Percentiles rank a stretch among this genome's conserved stretches.
These are phyloP conservation scores for Bacidia gigantensis DNA, from an alignment of 495 filamentous ascomycete species.

Conservation along the genomic window DNA sequence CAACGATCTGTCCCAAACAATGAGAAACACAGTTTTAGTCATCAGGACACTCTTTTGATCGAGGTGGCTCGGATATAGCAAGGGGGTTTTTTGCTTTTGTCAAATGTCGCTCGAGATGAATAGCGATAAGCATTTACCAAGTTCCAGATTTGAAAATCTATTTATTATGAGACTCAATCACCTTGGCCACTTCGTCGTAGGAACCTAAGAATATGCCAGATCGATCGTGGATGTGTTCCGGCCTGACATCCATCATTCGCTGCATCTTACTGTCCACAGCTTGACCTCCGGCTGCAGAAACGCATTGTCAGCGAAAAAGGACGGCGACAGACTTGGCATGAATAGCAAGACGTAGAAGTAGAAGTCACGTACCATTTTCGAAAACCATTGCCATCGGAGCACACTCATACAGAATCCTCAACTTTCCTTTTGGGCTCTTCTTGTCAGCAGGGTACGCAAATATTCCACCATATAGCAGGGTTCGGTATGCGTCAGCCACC, in stretches of 20 bases:
- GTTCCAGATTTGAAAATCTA: constrained; percentile 16
- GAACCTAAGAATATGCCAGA: constrained; percentile 95
- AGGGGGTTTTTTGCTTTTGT: too few species aligned
- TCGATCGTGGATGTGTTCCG: constrained; percentile 88
- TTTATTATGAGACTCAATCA: constrained; percentile 56
- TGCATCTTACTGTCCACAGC: constrained; percentile 80
- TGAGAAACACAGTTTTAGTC: too few species aligned
- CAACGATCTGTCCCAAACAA: too few species aligned
- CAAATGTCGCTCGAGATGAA: too few species aligned
- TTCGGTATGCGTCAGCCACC: constrained; percentile 97
- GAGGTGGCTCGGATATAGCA: too few species aligned
- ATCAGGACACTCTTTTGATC: too few species aligned
- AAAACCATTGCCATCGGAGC: constrained; percentile 99
- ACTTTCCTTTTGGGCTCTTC: constrained; percentile 96
- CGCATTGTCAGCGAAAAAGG: constrained; percentile 4
- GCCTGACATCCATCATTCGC: constrained; percentile 78
- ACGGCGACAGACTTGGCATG: background rate
- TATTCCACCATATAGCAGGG: constrained; percentile 85
- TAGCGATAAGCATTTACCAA: too few species aligned
- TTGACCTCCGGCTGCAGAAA: constrained; percentile 62
- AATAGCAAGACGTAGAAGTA: background rate
- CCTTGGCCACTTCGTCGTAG: constrained; percentile 88
- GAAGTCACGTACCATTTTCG: constrained; percentile 65
- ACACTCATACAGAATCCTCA: constrained; percentile 95
- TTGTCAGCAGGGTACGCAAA: constrained; percentile 97